Evolutionary conservation across 2,329 filamentous ascomycete genomes (phyloP).

Genomic region (Fusarium abutilonis): DNA sequence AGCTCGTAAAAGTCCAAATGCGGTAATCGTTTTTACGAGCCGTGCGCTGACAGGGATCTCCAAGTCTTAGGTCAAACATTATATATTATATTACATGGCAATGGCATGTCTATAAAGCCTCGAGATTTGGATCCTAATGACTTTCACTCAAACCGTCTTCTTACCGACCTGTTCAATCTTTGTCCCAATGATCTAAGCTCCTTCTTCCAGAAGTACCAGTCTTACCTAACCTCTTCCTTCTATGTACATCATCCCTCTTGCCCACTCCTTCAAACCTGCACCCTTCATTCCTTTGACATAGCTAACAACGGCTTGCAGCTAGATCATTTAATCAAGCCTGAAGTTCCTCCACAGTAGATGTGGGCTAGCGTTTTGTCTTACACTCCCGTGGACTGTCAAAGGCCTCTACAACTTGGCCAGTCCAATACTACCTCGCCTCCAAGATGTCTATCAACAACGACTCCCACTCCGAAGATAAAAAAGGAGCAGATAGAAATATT

Average conservation of each 20-base stretch:
- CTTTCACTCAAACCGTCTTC: no score
- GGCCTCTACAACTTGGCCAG: rapidly evolving
- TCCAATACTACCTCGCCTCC: rapidly evolving
- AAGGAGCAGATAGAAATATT: neutral
- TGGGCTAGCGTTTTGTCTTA: neutral
- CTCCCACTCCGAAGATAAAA: neutral
- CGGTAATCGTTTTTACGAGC: slow-evolving; percentile 30
- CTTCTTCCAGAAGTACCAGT: no score
- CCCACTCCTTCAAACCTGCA: no score
- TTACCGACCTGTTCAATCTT: no score
- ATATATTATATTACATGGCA: neutral
- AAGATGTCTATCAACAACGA: slow-evolving; percentile 5
- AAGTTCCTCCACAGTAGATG: neutral
- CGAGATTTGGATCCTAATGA: no score
- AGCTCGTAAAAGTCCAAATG: slow-evolving; percentile 28
- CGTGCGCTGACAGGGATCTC: neutral
- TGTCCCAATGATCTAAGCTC: no score
- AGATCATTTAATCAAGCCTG: neutral
- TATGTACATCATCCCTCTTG: no score
- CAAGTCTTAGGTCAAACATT: no score
- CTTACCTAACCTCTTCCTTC: no score
- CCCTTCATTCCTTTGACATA: neutral
- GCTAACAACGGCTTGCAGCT: rapidly evolving
- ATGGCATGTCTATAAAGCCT: no score
- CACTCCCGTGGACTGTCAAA: neutral